phyloP scores from a whole-genome alignment of 1,139 yeast genomes.

The Scheffersomyces lignicola region DNA sequence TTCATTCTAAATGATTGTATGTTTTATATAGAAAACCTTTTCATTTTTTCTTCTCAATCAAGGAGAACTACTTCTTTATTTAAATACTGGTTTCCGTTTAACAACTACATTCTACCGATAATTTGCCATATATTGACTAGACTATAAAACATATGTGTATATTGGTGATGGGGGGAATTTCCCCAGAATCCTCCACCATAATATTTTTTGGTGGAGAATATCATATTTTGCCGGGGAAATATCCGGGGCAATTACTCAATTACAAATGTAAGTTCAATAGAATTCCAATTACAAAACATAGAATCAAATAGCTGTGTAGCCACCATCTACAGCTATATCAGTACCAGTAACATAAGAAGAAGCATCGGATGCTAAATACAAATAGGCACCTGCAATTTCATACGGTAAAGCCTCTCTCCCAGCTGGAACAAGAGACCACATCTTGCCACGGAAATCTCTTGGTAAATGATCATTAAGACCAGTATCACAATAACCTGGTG shows the following conservation, averaged over 20 bases:
- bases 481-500: conserved; percentile 58
- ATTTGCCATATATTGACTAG: background rate
- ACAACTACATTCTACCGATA: conserved; percentile 1
- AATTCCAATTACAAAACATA: conserved; percentile 9
- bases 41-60: too few relatives aligned
- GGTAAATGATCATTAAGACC: conserved; percentile 54
- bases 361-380: conserved; percentile 42
- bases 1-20: conserved; percentile 2
- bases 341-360: conserved; percentile 47
- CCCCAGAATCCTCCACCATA: background rate
- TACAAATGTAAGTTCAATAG: too few relatives aligned
- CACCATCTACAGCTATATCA: conserved; percentile 49
- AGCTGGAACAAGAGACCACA: conserved; percentile 40
- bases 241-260: background rate
- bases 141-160: background rate
- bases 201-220: conserved; percentile 1
- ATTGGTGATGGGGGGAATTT: background rate
- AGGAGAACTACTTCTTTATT: background rate
- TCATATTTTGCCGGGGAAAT: background rate
- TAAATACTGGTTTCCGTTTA: background rate
- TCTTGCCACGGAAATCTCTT: conserved; percentile 29
- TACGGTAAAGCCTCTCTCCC: conserved; percentile 43
- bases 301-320: conserved; percentile 33
- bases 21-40: too few relatives aligned
- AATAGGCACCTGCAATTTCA: conserved; percentile 45